A percentile compares a stretch with the other conserved stretches of the same genome.
These are phyloP conservation scores for Halocafeteria seosinensis DNA, from an alignment of 108 stramenopile genomes.

Conservation along the genomic window DNA sequence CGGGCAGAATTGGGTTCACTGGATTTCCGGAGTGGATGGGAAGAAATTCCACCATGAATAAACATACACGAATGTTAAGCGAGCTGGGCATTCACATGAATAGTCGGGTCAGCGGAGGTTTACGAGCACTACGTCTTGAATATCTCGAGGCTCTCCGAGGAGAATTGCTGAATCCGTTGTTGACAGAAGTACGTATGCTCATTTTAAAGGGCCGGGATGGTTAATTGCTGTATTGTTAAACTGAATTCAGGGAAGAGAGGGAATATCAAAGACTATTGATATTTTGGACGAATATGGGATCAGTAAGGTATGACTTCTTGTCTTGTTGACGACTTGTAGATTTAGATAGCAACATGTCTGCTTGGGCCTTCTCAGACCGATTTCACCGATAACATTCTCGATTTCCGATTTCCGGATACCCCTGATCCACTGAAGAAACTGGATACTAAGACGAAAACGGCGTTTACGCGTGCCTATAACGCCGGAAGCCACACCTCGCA, in stretches of 20 bases:
- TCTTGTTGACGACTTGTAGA: conserved; percentile 58
- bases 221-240: neutral
- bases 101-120: conserved; percentile 44
- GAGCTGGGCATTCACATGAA: conserved; percentile 78
- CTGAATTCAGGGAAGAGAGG: neutral
- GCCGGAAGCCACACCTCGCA: conserved; percentile 48
- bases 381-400: neutral
- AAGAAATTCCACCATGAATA: conserved; percentile 63
- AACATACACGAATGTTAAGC: conserved; percentile 52
- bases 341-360: conserved; percentile 14
- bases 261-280: conserved; percentile 28
- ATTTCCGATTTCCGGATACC: neutral
- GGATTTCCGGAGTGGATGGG: conserved; percentile 86
- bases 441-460: conserved; percentile 58
- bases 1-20: conserved; percentile 57
- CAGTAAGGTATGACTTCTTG: conserved; percentile 73
- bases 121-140: conserved; percentile 47
- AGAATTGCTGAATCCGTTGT: conserved; percentile 21
- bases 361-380: neutral
- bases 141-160: conserved; percentile 55
- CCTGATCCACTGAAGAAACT: conserved; percentile 27
- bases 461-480: conserved; percentile 70
- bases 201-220: neutral
- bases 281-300: conserved; percentile 82
- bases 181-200: neutral